Base-by-base conservation (phyloP, 352 stramenopile species). In the Sclerospora graminicola region DNA sequence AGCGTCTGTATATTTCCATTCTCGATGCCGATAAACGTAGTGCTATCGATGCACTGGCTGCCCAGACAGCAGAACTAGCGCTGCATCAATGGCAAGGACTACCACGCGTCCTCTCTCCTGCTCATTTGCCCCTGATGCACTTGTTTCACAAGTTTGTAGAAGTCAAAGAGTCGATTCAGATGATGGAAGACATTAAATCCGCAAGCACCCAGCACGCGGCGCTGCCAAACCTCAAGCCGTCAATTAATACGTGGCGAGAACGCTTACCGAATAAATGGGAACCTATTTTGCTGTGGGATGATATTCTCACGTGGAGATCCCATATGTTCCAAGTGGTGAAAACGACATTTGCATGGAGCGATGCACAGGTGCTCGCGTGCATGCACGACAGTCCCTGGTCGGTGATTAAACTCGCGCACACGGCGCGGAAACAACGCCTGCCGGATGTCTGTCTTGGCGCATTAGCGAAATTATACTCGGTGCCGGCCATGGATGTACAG, bases 381-480 rank as follows among this genome's bases (percentile, higher is more conserved):
- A 87, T 96, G 65, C 88, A 97, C 45, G 89, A 97, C 41, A 89
- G 73, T 37, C 84, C 87, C 9, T 97, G 89, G 89, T 96, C 89
- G 2, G 77, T 96, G 16, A 83, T 97, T 34, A 93, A 90, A 40
- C 54, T 97, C 18, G 85, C 86, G 11, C 78, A 96, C 46, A 95
- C 79, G 1, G 87, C 85, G 14, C 66, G 89, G 1, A 96, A 97
- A 45, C 89, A 96, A 63, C 77, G 85, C 16, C 55, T 96, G 11
- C 74, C 73, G 0, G 83, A 96, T 41, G 83, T 96, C 6, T 92
- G 73, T 31, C 65, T 95, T 0, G 82, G 81, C 5, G 82, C 81
- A 5, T 57, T 96, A 18, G 74, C 80, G 11, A 90, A 94, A 51
- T 51, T 96, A 21, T 94, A 89, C 51, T 74, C 79, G 1, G 80